Conservation (phyloP, 192 early-diverging fungal species). For the Coemansia guatemalensis region DNA sequence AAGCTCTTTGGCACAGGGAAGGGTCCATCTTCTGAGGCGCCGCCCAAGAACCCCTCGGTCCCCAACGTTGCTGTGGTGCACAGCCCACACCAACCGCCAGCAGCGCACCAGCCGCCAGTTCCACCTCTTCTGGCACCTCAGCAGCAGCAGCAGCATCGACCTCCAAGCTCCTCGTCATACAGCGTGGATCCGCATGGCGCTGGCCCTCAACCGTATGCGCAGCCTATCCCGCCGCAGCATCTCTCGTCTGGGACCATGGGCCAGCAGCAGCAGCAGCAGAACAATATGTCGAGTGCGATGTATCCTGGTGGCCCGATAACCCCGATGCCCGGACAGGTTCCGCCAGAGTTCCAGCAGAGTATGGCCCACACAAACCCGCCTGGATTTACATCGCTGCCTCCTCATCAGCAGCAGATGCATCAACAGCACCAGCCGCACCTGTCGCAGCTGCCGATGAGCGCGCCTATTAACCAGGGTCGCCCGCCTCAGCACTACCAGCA, state of each 20-base stretch:
- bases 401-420: slow-evolving; percentile 17
- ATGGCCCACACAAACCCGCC: neutral
- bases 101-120: slow-evolving; percentile 2
- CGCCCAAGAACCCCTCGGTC: neutral
- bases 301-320: slow-evolving; percentile 17
- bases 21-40: neutral
- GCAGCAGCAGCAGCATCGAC: slow-evolving; percentile 18
- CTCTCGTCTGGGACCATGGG: slow-evolving; percentile 16
- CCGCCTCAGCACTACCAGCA: slow-evolving; percentile 1
- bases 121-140: slow-evolving; percentile 7
- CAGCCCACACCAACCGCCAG: slow-evolving; percentile 14
- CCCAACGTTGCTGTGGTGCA: slow-evolving; percentile 22
- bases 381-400: slow-evolving; percentile 19
- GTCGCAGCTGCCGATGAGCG: slow-evolving; percentile 14
- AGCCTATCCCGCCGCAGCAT: slow-evolving; percentile 13
- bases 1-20: slow-evolving; percentile 16
- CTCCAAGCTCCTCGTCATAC: neutral
- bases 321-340: slow-evolving; percentile 36
- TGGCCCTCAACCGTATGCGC: slow-evolving; percentile 26
- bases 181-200: slow-evolving; percentile 23
- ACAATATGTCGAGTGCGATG: slow-evolving; percentile 8
- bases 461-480: slow-evolving; percentile 9
- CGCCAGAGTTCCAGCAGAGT: slow-evolving; percentile 9
- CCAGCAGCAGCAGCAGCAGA: neutral
- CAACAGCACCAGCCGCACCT: slow-evolving; percentile 7